Conservation (phyloP, 2,329 filamentous ascomycete genomes). For the Dactylonectria estremocensis region DNA sequence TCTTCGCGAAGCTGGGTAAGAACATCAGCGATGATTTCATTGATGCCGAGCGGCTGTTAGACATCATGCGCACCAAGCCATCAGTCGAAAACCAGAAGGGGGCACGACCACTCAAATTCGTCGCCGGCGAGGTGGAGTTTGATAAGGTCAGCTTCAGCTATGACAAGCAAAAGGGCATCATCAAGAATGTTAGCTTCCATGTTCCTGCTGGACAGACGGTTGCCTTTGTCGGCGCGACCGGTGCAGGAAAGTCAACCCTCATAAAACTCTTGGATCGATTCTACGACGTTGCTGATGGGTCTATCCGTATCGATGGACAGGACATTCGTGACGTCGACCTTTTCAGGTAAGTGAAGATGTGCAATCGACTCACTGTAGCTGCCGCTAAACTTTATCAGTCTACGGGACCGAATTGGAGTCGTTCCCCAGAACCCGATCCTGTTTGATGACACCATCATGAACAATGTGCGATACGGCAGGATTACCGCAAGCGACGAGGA, state of each 20-base stretch:
- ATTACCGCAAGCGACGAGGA: constrained; percentile 69
- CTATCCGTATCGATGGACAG: constrained; percentile 70
- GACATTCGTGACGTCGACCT: constrained; percentile 70
- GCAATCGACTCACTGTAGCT: not conserved
- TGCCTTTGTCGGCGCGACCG: constrained; percentile 73
- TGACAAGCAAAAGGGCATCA: constrained; percentile 71
- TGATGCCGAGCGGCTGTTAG: constrained; percentile 70
- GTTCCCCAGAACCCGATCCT: constrained; percentile 70
- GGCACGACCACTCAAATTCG: constrained; percentile 65
- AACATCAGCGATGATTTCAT: constrained; percentile 71
- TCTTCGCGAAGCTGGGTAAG: constrained; percentile 74
- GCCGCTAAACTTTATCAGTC: constrained; percentile 53
- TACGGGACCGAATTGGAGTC: constrained; percentile 69
- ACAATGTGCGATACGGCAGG: constrained; percentile 71
- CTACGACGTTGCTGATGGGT: constrained; percentile 69
- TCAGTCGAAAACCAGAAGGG: constrained; percentile 67
- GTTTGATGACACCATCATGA: constrained; percentile 72
- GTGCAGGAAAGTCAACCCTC: constrained; percentile 72
- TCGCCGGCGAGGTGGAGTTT: constrained; percentile 69
- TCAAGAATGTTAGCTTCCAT: constrained; percentile 68
- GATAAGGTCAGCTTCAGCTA: constrained; percentile 71
- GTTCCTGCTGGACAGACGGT: constrained; percentile 68
- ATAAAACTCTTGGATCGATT: constrained; percentile 72
- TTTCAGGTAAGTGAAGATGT: constrained; percentile 54
- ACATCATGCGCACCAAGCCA: constrained; percentile 72